phyloP scores from a whole-genome alignment of 2,329 filamentous ascomycete genomes.

The Talaromyces verruculosus region DNA sequence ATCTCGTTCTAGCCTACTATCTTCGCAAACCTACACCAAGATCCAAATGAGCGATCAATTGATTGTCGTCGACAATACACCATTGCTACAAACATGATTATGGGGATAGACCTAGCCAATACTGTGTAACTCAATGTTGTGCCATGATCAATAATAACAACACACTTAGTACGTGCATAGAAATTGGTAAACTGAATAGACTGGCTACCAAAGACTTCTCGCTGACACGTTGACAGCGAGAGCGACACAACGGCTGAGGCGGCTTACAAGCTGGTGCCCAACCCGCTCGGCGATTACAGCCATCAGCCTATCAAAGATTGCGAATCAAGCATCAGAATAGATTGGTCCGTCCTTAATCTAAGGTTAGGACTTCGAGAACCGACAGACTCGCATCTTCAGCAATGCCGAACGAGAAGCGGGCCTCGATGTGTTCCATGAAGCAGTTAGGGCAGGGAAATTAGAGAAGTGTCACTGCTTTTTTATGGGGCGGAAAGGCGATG shows the following conservation, averaged over 20 bases:
- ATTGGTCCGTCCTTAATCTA: neutral
- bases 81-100: neutral
- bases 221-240: neutral
- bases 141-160: neutral
- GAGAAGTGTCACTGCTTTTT: neutral
- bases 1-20: neutral
- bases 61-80: neutral
- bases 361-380: neutral
- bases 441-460: neutral
- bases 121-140: neutral
- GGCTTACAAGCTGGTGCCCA: neutral
- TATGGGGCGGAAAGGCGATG: neutral
- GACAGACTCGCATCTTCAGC: neutral
- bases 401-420: conserved; percentile 2
- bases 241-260: neutral
- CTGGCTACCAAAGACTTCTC: neutral
- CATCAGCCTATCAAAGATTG: neutral
- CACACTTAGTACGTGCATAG: neutral
- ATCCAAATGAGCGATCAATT: neutral
- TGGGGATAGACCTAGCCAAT: neutral
- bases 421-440: neutral
- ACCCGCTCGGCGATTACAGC: neutral
- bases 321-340: neutral
- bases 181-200: neutral
- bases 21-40: neutral